phyloP scores from a whole-genome alignment of 2,329 filamentous ascomycete species.

The Penicillium sp. region DNA sequence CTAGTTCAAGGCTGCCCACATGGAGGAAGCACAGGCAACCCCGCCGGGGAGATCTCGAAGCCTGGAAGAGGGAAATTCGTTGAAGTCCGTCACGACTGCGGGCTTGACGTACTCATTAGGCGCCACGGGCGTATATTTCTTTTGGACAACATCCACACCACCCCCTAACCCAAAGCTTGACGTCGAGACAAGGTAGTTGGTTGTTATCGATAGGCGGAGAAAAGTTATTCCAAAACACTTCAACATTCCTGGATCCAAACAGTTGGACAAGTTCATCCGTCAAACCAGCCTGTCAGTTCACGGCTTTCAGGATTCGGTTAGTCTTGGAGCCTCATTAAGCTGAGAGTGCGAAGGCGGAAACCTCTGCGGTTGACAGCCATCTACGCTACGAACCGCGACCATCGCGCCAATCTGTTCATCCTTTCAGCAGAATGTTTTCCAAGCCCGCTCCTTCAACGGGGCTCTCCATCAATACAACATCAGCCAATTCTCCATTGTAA shows the following conservation, averaged over 20 bases:
- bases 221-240: neutral
- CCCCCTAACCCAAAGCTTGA: neutral
- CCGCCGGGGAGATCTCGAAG: neutral
- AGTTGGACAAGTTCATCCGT: neutral
- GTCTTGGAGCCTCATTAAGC: neutral
- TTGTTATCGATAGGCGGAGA: neutral
- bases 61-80: neutral
- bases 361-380: neutral
- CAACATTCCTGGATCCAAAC: too few species aligned
- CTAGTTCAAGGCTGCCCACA: neutral
- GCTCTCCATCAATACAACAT: slow-evolving; percentile 60
- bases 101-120: neutral
- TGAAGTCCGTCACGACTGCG: neutral
- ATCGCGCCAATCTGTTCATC: neutral
- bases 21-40: neutral
- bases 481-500: slow-evolving; percentile 55
- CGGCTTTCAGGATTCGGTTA: neutral
- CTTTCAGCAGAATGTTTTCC: slow-evolving; percentile 38
- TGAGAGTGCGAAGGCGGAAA: neutral
- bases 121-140: neutral
- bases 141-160: neutral
- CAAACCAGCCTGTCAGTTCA: neutral
- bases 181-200: neutral
- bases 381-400: neutral
- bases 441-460: slow-evolving; percentile 41